Conservation (phyloP, 2,329 filamentous ascomycete genomes). For the Trichophyton benhamiae region DNA sequence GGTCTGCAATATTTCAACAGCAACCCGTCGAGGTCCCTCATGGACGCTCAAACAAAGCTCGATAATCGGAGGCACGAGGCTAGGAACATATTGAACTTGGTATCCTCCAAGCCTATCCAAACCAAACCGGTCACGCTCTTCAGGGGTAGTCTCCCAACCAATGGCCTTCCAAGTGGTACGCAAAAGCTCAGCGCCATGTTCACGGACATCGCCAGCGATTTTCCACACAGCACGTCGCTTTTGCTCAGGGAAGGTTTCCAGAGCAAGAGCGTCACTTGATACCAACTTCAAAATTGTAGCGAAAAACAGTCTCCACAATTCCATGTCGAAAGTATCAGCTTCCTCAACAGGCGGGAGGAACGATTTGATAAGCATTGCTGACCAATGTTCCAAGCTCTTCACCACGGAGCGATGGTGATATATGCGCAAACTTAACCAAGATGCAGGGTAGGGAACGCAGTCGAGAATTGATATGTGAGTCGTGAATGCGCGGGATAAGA, state of each 20-base stretch:
- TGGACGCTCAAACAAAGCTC: slow-evolving; percentile 92
- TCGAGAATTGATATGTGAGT: slow-evolving; percentile 81
- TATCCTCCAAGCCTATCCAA: slow-evolving; percentile 83
- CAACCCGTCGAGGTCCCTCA: slow-evolving; percentile 75
- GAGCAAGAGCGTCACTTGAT: slow-evolving; percentile 71
- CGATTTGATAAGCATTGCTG: slow-evolving; percentile 63
- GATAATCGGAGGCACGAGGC: slow-evolving; percentile 79
- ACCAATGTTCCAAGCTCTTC: slow-evolving; percentile 70
- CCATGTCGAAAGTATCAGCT: slow-evolving; percentile 81
- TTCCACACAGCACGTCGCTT: slow-evolving; percentile 96
- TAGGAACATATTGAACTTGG: slow-evolving; percentile 94
- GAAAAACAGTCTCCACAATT: slow-evolving; percentile 90
- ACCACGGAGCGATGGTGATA: slow-evolving; percentile 87
- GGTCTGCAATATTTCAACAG: slow-evolving; percentile 83
- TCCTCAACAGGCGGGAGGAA: slow-evolving; percentile 84
- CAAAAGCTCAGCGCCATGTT: slow-evolving; percentile 77
- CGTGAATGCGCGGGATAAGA: slow-evolving; percentile 67
- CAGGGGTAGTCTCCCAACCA: slow-evolving; percentile 79
- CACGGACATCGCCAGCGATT: slow-evolving; percentile 89
- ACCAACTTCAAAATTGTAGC: slow-evolving; percentile 78
- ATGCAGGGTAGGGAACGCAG: slow-evolving; percentile 76
- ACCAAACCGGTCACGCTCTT: slow-evolving; percentile 67
- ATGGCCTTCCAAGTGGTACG: slow-evolving; percentile 86
- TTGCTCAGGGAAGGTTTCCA: slow-evolving; percentile 95
- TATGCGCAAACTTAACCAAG: slow-evolving; percentile 87